Percentiles rank a stretch among this genome's conserved stretches.
Evolutionary conservation across 2,329 filamentous ascomycete species (phyloP).

Genomic region (Trichoderma sp.): DNA sequence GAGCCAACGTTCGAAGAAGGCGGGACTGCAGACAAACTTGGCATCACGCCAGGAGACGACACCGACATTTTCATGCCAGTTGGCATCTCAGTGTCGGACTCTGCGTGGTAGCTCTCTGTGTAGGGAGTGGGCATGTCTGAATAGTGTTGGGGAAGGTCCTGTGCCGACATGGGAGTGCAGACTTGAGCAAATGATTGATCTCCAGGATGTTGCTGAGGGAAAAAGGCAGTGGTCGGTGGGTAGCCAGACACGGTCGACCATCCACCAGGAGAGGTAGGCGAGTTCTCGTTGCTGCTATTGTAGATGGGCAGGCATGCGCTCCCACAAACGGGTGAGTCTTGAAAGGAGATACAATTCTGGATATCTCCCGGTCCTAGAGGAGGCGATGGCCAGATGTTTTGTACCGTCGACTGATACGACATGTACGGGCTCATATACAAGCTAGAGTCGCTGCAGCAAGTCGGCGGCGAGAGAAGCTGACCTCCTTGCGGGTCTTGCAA

Average conservation of each 20-base stretch:
- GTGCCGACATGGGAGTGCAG: constrained; percentile 32
- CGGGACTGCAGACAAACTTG: constrained; percentile 21
- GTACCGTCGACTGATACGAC: constrained; percentile 24
- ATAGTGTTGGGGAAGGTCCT: constrained; percentile 25
- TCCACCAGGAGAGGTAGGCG: constrained; percentile 37
- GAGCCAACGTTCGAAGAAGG: constrained; percentile 27
- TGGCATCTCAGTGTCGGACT: constrained; percentile 27
- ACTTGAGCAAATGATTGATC: constrained; percentile 24
- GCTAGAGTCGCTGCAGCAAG: constrained; percentile 23
- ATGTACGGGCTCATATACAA: constrained; percentile 6
- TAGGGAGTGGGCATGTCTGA: constrained; percentile 28
- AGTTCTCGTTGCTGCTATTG: constrained; percentile 25
- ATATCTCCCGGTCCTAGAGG: constrained; percentile 40
- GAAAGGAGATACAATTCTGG: constrained; percentile 39
- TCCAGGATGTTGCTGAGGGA: constrained; percentile 26
- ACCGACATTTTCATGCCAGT: constrained; percentile 22
- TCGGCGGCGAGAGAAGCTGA: constrained; percentile 21
- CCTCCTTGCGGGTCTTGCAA: neutral
- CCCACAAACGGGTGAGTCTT: constrained; percentile 35
- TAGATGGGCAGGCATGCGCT: constrained; percentile 30
- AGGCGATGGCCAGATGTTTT: constrained; percentile 40
- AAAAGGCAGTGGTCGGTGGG: constrained; percentile 25
- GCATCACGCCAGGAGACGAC: constrained; percentile 21
- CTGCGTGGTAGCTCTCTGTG: constrained; percentile 23
- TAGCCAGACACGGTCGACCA: constrained; percentile 36